phyloP scores from a whole-genome alignment of 2,329 filamentous ascomycete species.

The Sarocladium kiliense region DNA sequence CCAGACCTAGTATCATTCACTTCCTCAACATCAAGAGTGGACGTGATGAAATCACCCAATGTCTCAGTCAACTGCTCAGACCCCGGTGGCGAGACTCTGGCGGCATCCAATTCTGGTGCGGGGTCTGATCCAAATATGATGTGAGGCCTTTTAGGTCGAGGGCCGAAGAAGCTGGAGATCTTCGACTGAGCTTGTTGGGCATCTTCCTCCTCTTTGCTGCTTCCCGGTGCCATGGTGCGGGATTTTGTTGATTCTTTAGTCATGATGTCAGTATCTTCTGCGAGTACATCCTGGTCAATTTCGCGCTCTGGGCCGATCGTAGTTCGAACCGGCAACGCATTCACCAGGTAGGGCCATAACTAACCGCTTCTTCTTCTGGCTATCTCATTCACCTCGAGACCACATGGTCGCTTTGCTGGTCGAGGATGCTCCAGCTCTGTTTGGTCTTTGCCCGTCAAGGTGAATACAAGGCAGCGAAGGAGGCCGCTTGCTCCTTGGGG shows the following conservation, averaged over 20 bases:
- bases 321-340: not conserved
- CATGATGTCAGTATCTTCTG: too few species aligned
- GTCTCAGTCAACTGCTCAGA: not conserved
- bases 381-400: not conserved
- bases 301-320: not conserved
- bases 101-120: too few species aligned
- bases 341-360: not conserved
- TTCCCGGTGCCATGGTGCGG: not conserved
- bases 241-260: not conserved
- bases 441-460: not conserved
- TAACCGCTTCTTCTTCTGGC: not conserved
- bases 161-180: not conserved
- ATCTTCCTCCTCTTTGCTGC: not conserved
- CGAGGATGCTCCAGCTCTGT: not conserved
- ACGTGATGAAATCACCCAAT: not conserved
- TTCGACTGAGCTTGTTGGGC: not conserved
- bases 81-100: too few species aligned
- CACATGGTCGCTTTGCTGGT: not conserved
- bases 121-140: constrained; percentile 1
- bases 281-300: too few species aligned
- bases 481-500: too few species aligned
- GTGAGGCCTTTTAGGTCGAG: not conserved
- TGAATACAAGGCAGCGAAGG: not conserved
- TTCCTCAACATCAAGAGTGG: not conserved
- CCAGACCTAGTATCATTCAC: not conserved